Evolutionary conservation across 257 asterid species (phyloP), one percentile per base, ranked within the genome.

Genomic region (Solanum pimpinellifolium): DNA sequence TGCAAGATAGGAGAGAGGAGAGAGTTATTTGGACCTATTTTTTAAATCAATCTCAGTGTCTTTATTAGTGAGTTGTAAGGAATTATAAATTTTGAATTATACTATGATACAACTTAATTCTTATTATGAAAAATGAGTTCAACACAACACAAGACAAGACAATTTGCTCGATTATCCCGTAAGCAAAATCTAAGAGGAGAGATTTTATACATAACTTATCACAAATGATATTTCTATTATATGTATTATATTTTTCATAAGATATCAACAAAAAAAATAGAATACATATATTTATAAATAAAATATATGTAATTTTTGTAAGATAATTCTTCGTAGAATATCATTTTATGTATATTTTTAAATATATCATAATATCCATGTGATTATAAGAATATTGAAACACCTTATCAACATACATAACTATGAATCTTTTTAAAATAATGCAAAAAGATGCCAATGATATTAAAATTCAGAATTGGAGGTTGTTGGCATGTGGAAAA

Each of bases 121-220:
- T 56, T 0, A 7, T 56, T 18, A 56, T n/a, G 10, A 56, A 56
- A 56, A 56, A 7, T 56, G n/a, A 56, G 65, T 0, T 56, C 11
- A 56, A 4, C 62, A 18, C 85, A 88, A 86, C 65, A 52, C 20
- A 18, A 88, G 62, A 88, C 27, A 85, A 88, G 84, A 88, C 15
- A 85, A 88, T 78, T 78, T 88, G 76, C 42, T 78, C 84, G 52
- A 15, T 77, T 33, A 18, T 49, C 84, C 73, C 44, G 9, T 33
- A 5, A 39, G 37, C 11, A 25, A 68, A 68, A 11, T 68, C 16
- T 27, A 68, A 68, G 3, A 27, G 65, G 5, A 25, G 5, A 68
- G 2, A 69, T 69, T 29, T 0, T 69, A 1, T 69, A 29, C 9
- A 3, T 7, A 69, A 14, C 41, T 15, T 29, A 29, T 69, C 4